These are phyloP conservation scores for Limnanthes douglasii DNA, from an alignment of 345 rosid genomes.

Conservation along the genomic window DNA sequence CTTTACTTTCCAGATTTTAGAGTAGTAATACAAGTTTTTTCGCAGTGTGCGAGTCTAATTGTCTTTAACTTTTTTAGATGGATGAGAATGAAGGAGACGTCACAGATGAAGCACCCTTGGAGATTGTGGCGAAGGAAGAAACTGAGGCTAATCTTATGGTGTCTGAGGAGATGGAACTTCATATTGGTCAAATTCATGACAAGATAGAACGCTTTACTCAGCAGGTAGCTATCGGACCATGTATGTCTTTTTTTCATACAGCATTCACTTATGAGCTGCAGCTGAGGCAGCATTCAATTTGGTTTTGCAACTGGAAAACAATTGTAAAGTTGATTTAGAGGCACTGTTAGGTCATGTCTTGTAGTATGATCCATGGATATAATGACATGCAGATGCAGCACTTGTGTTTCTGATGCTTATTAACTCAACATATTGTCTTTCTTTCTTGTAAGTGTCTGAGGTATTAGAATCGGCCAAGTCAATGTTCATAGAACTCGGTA, in stretches of 20 bases:
- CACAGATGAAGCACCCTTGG: slow-evolving; percentile 16
- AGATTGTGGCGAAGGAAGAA: slow-evolving; percentile 36
- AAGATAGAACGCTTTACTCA: slow-evolving; percentile 75
- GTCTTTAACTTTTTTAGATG: slow-evolving; percentile 15
- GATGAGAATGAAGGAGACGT: slow-evolving; percentile 29
- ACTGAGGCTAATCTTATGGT: slow-evolving; percentile 27
- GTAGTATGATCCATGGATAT: no score
- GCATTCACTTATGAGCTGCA: neutral
- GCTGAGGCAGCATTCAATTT: neutral
- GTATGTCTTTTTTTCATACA: neutral
- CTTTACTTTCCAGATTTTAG: neutral
- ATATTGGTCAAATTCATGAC: slow-evolving; percentile 40
- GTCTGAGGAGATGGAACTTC: slow-evolving; percentile 75
- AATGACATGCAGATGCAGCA: no score
- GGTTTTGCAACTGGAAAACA: neutral
- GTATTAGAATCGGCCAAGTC: slow-evolving; percentile 63
- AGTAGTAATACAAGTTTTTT: slow-evolving; percentile 1
- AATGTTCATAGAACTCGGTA: slow-evolving; percentile 62
- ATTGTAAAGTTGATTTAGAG: no score
- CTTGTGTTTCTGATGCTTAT: neutral
- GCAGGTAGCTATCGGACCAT: slow-evolving; percentile 22
- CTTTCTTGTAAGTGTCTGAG: slow-evolving; percentile 45
- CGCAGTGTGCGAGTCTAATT: neutral
- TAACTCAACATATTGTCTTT: neutral
- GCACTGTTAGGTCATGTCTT: no score